These are phyloP conservation scores for Aspergillus latus DNA, from an alignment of 2,329 filamentous ascomycete species.

Conservation along the genomic window DNA sequence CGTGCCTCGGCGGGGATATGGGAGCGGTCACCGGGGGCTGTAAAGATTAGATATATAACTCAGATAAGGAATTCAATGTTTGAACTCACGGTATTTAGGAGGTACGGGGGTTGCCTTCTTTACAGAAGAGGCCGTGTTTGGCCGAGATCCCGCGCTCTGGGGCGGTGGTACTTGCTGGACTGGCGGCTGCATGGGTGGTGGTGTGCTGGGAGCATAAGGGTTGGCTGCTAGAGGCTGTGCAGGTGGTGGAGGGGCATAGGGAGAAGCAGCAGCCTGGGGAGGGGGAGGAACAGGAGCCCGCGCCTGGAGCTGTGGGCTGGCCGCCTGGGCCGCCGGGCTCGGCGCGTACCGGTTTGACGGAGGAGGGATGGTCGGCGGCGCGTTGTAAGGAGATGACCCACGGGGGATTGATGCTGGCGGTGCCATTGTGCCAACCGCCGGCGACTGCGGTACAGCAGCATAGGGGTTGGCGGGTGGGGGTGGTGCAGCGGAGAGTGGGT, in stretches of 20 bases:
- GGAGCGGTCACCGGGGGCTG: conserved; percentile 74
- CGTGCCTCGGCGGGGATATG: conserved; percentile 79
- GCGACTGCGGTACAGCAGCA: conserved; percentile 43
- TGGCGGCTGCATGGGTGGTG: conserved; percentile 43
- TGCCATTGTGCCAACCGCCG: conserved; percentile 39
- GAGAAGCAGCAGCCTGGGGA: conserved; percentile 42
- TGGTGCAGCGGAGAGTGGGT: conserved; percentile 64
- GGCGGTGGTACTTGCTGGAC: conserved; percentile 37
- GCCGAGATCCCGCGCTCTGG: conserved; percentile 44
- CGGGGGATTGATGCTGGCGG: conserved; percentile 59
- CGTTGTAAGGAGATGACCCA: conserved; percentile 82
- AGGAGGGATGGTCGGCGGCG: conserved; percentile 69
- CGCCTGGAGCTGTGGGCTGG: conserved; percentile 46
- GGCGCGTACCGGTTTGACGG: conserved; percentile 75
- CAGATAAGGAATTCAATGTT: not conserved
- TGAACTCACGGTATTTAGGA: conserved; percentile 66
- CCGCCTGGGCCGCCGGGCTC: conserved; percentile 58
- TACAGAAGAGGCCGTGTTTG: conserved; percentile 53
- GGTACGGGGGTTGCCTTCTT: conserved; percentile 51
- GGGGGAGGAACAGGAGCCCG: conserved; percentile 53
- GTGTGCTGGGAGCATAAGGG: conserved; percentile 47
- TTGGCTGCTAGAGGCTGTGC: conserved; percentile 39
- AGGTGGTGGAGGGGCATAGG: conserved; percentile 60
- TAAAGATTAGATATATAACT: conserved; percentile 16
- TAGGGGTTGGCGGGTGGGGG: conserved; percentile 47